These are phyloP conservation scores for Avena insularis DNA, from an alignment of 176 grass and related monocot genomes.

Conservation along the genomic window DNA sequence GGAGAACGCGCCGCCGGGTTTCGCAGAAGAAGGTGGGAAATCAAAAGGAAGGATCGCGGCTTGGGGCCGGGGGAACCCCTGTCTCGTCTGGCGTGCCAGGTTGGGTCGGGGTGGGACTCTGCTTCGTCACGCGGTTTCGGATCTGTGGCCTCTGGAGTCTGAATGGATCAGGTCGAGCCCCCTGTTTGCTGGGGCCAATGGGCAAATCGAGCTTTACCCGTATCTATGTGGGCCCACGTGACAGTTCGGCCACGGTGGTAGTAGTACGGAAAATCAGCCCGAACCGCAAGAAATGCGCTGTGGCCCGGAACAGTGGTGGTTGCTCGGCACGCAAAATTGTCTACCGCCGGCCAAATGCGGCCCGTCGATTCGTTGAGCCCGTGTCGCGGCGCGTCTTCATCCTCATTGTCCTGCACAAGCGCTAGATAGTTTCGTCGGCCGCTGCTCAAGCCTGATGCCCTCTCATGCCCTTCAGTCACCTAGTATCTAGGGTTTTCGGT, in stretches of 20 bases:
- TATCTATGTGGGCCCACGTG: background rate
- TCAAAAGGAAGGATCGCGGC: background rate
- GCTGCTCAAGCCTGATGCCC: no score
- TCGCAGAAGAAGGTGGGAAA: background rate
- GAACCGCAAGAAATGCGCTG: no score
- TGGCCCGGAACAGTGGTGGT: no score
- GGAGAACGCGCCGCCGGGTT: background rate
- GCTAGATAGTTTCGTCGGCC: no score
- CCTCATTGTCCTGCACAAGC: no score
- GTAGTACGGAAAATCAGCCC: no score
- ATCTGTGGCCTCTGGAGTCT: background rate
- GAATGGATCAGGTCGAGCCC: background rate
- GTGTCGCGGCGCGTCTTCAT: no score
- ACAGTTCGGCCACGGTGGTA: background rate
- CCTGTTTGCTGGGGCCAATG: background rate
- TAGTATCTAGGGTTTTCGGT: no score
- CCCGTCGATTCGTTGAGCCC: no score
- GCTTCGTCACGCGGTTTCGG: conserved; percentile 18
- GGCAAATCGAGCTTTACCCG: background rate
- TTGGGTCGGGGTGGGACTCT: background rate
- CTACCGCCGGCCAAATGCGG: no score
- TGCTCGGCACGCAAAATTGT: no score
- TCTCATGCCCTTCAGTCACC: no score
- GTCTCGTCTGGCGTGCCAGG: background rate
- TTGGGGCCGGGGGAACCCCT: background rate